Percentiles rank a stretch among this genome's conserved stretches.
These are phyloP conservation scores for Neofusicoccum parvum DNA, from an alignment of 2,329 filamentous ascomycete species.

Conservation along the genomic window DNA sequence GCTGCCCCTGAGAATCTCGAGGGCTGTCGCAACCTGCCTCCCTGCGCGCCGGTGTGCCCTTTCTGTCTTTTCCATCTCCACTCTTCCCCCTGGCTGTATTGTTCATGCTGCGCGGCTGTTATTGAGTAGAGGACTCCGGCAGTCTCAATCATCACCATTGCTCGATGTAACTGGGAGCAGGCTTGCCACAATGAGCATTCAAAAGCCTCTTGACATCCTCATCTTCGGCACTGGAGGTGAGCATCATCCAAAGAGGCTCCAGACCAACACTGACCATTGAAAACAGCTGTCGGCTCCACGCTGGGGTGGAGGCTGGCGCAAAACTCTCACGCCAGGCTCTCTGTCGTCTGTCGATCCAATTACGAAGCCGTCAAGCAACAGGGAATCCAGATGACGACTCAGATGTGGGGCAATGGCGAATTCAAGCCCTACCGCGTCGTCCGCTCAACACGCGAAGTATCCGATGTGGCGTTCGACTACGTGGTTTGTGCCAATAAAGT, in stretches of 20 bases:
- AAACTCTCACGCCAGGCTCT: slow-evolving; percentile 24
- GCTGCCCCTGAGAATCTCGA: background rate
- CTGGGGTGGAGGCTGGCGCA: slow-evolving; percentile 31
- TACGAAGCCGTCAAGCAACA: slow-evolving; percentile 24
- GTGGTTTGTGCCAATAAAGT: slow-evolving; percentile 29
- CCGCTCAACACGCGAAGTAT: slow-evolving; percentile 17
- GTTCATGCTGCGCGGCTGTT: background rate
- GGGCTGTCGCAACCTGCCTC: background rate
- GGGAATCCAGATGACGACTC: slow-evolving; percentile 26
- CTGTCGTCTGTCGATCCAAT: slow-evolving; percentile 29
- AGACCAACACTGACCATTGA: background rate
- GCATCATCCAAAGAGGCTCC: background rate
- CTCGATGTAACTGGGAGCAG: background rate
- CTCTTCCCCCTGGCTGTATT: background rate
- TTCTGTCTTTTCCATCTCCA: slow-evolving; percentile 12
- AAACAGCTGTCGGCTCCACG: slow-evolving; percentile 27
- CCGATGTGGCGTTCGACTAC: slow-evolving; percentile 26
- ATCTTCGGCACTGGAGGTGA: slow-evolving; percentile 21
- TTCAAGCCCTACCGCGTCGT: slow-evolving; percentile 27
- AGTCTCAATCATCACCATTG: background rate
- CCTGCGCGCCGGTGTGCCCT: background rate
- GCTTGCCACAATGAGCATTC: slow-evolving; percentile 4
- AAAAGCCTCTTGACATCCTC: slow-evolving; percentile 16
- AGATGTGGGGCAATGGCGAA: slow-evolving; percentile 27
- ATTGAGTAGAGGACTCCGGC: background rate